Base-by-base conservation (phyloP, 495 filamentous ascomycete species). In the Talaromyces stipitatus region DNA sequence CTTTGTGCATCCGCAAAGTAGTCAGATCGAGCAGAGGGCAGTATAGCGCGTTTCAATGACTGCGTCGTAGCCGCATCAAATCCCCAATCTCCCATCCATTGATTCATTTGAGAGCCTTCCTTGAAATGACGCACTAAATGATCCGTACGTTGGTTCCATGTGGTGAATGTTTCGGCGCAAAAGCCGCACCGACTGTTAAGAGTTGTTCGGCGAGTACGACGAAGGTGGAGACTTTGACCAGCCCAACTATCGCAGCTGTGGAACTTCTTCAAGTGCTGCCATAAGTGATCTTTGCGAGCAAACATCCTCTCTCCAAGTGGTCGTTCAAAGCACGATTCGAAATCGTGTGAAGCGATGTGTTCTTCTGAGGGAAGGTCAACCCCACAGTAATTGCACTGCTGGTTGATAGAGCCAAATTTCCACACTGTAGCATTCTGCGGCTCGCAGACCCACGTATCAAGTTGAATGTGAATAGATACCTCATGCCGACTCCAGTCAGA, bases 401-500 rank as follows among this genome's bases (percentile, higher is more conserved):
- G 41, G 20, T 59, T 56, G 7, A 56, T 11, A 47, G 28, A 36
- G n/a, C n/a, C 30, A 3, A 36, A 23, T 26, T 24, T 28, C 51
- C 29, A 33, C n/a, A 24, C 51, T 4, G 4, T 33, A 10, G 20
- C 22, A 22, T 58, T 27, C 12, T 58, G 20, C 14, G 85, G 85
- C 20, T 81, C 80, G 64, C 89, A 94, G 22, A 89, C 77, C 89
- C 89, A 94, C 23, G 84, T 83, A 61, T 91, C 89, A 0, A 92
- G 78, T 12, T 81, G 83, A 27, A 94, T 64, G 65, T 94, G 89
- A 18, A 91, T 72, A 18, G 85, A 88, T 60, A 89, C 91, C 66
- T 94, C 89, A 67, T 94, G 89, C 32, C 89, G 78, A 53, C 85
- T 79, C 89, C 89, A 94, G 68, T 94, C 89, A 68, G 90, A 87